Percentiles rank a stretch among this genome's conserved stretches.
phyloP scores from a whole-genome alignment of 208 protist genomes.

The Trypanosoma scelopori region DNA sequence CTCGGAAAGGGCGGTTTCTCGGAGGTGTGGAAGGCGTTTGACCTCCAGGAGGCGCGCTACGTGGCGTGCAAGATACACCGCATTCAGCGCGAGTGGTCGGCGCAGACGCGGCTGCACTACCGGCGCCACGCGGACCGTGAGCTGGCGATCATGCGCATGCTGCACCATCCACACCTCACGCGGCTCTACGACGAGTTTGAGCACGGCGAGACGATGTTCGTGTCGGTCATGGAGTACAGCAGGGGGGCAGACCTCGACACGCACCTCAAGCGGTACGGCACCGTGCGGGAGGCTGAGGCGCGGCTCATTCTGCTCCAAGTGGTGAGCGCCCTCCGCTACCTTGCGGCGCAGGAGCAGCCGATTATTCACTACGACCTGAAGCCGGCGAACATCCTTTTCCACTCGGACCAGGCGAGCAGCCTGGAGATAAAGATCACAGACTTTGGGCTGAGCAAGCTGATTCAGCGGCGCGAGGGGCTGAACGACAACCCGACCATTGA shows the following conservation, averaged over 20 bases:
- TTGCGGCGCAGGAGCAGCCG: slow-evolving; percentile 70
- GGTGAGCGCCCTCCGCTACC: slow-evolving; percentile 91
- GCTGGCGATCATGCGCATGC: slow-evolving; percentile 89
- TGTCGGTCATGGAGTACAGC: slow-evolving; percentile 95
- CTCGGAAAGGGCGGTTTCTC: slow-evolving; percentile 95
- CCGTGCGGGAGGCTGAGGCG: slow-evolving; percentile 88
- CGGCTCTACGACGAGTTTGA: slow-evolving; percentile 90
- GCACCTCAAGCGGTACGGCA: slow-evolving; percentile 81
- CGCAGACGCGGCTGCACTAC: slow-evolving; percentile 90
- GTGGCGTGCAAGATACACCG: slow-evolving; percentile 97
- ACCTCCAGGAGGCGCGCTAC: slow-evolving; percentile 72
- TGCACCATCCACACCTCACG: slow-evolving; percentile 87
- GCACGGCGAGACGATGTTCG: slow-evolving; percentile 74
- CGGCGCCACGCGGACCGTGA: slow-evolving; percentile 91
- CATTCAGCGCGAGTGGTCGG: slow-evolving; percentile 84
- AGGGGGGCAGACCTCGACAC: slow-evolving; percentile 89
- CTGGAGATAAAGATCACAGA: slow-evolving; percentile 96
- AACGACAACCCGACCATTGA: slow-evolving; percentile 89
- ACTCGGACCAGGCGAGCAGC: slow-evolving; percentile 57
- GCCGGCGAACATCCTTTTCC: slow-evolving; percentile 82
- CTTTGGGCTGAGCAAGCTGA: slow-evolving; percentile 97
- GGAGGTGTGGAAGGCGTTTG: slow-evolving; percentile 95
- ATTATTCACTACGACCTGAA: slow-evolving; percentile 95
- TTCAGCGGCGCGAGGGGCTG: slow-evolving; percentile 56
- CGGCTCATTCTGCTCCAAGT: slow-evolving; percentile 87